Conservation (phyloP, 2,329 filamentous ascomycete species). For the Colletotrichum eremochloae region DNA sequence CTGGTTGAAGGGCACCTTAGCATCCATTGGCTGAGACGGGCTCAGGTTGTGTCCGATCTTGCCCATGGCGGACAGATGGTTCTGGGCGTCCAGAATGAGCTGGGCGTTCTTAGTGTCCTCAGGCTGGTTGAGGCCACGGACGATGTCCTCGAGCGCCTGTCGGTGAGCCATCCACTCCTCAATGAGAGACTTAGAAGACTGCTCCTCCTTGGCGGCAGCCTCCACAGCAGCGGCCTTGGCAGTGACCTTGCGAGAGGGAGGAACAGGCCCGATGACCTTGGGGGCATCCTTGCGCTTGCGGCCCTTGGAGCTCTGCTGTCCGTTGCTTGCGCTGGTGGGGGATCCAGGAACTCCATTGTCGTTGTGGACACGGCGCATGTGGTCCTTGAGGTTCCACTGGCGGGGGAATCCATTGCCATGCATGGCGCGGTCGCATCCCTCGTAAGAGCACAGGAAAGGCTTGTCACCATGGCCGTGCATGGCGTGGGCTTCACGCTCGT, state of each 20-base stretch:
- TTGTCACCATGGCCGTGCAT: slow-evolving; percentile 96
- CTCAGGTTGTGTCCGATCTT: slow-evolving; percentile 61
- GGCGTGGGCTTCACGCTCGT: slow-evolving; percentile 95
- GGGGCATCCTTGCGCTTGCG: slow-evolving; percentile 70
- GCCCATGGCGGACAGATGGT: slow-evolving; percentile 64
- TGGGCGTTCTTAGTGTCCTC: slow-evolving; percentile 67
- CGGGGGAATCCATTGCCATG: slow-evolving; percentile 91
- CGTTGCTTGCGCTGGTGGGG: slow-evolving; percentile 48
- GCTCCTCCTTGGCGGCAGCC: slow-evolving; percentile 51
- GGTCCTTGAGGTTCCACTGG: slow-evolving; percentile 95
- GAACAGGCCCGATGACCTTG: slow-evolving; percentile 51
- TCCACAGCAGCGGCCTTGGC: slow-evolving; percentile 56
- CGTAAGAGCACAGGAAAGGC: slow-evolving; percentile 89
- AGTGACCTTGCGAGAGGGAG: slow-evolving; percentile 63
- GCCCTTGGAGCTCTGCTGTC: slow-evolving; percentile 59
- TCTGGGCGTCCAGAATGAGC: slow-evolving; percentile 65
- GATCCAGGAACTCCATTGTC: slow-evolving; percentile 64
- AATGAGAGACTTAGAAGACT: slow-evolving; percentile 57
- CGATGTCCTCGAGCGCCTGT: slow-evolving; percentile 71
- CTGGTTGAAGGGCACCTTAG: slow-evolving; percentile 27
- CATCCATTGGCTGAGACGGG: slow-evolving; percentile 24
- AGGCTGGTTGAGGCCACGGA: slow-evolving; percentile 63
- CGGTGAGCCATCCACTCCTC: slow-evolving; percentile 74
- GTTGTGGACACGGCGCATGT: slow-evolving; percentile 95
- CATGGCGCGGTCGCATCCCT: slow-evolving; percentile 86